Evolutionary conservation across 176 grass and related monocot species (phyloP).

Genomic region (Raddia distichophylla): DNA sequence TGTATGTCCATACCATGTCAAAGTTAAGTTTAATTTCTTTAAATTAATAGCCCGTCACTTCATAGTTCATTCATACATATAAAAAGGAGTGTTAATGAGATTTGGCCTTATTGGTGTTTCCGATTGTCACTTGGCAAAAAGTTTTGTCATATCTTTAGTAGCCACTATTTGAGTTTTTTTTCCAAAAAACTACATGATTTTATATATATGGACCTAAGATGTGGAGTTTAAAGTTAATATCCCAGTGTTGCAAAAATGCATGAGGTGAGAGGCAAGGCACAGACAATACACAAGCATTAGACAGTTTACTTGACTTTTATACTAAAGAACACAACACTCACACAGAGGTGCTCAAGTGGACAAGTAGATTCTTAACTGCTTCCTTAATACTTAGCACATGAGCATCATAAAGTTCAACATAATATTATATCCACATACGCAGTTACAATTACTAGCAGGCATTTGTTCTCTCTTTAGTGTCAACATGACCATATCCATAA

Average conservation of each 20-base stretch:
- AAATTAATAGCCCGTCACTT: neutral
- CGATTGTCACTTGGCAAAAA: slow-evolving; percentile 13
- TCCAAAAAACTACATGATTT: slow-evolving; percentile 14
- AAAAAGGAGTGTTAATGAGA: neutral
- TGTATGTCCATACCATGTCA: neutral
- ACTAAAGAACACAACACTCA: neutral
- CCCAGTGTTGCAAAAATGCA: neutral
- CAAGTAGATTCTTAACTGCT: slow-evolving; percentile 19
- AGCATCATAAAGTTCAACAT: neutral
- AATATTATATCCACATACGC: neutral
- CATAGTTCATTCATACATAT: neutral
- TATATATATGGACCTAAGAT: neutral
- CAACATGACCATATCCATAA: neutral
- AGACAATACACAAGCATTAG: neutral
- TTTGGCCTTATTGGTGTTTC: slow-evolving; percentile 6
- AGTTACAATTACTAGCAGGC: slow-evolving; percentile 3
- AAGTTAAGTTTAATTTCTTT: neutral
- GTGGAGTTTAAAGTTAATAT: slow-evolving; percentile 6
- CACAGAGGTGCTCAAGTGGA: slow-evolving; percentile 5
- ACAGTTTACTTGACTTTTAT: neutral
- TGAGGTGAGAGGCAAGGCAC: neutral
- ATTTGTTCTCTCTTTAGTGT: slow-evolving; percentile 6
- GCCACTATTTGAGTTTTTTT: slow-evolving; percentile 6
- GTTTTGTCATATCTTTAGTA: neutral
- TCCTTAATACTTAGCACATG: neutral